Evolutionary conservation across 163 green algal species (phyloP).

Genomic region (Botryococcus braunii): DNA sequence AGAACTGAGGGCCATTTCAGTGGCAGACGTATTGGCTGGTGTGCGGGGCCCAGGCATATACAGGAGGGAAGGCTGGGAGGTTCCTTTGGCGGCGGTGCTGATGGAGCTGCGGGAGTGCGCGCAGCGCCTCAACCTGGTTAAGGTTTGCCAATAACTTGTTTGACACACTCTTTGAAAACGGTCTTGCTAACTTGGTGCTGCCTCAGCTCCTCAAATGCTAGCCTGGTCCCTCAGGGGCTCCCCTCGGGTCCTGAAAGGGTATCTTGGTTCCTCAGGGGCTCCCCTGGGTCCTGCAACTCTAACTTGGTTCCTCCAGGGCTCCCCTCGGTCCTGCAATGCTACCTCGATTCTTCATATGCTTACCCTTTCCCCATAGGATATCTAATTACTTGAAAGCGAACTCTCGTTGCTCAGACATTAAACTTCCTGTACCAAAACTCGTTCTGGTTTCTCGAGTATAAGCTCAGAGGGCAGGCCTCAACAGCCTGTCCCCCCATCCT

Average conservation of each 20-base stretch:
- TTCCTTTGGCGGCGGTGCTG: constrained; percentile 47
- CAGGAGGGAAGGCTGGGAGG: constrained; percentile 53
- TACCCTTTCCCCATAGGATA: too few species aligned
- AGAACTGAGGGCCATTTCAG: too few species aligned
- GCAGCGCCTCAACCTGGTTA: constrained; percentile 24
- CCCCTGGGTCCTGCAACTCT: background rate
- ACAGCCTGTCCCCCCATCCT: too few species aligned
- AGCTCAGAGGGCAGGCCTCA: too few species aligned
- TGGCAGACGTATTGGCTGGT: too few species aligned
- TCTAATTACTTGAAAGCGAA: too few species aligned
- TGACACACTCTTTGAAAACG: background rate
- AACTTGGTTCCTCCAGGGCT: background rate
- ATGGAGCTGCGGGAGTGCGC: constrained; percentile 57
- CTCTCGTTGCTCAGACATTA: too few species aligned
- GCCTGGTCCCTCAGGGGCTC: background rate
- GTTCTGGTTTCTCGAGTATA: too few species aligned
- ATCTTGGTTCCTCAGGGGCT: background rate
- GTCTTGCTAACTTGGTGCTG: background rate
- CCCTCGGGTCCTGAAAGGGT: background rate
- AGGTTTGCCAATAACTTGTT: constrained; percentile 11
- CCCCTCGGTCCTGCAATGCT: too few species aligned
- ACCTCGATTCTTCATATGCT: too few species aligned
- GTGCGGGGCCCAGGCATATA: constrained; percentile 39
- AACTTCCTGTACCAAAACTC: too few species aligned
- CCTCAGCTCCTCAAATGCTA: background rate